Evolutionary conservation across 1,284 basidiomycete genomes (phyloP), one percentile per base, ranked within the genome.

Genomic region (Papiliotrema flavescens): DNA sequence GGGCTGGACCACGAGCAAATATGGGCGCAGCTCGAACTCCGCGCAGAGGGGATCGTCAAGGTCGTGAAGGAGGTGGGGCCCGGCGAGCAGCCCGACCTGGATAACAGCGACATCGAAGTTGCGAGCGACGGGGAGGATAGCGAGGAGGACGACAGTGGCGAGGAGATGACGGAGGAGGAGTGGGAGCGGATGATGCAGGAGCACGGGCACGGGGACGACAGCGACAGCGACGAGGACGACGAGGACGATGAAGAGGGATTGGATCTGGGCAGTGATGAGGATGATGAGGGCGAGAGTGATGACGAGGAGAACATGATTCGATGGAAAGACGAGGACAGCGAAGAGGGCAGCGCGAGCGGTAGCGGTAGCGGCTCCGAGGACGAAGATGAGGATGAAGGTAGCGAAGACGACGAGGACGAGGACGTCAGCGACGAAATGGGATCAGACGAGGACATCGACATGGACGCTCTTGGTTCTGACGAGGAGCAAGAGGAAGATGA

Each of bases 11-110:
- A 84, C 22, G 89, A 90, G 55, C 93, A 96, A 74, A 79, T 98
- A 24, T 98, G 95, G 95, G 85, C 87, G 46, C 95, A 96, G 75
- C 75, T 95, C 49, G 93, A 96, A 69, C 78, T 95, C 47, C 80
- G 88, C 46, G 78, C 85, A 24, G 82, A 84, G 60, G 82, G 70
- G 24, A 62, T 78, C 11, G 66, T 64, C 28, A 63, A 61, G 23
- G 69, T 74, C 7, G 56, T 75, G 32, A 67, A 72, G 55, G 73
- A 74, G 46, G 67, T 77, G 20, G 71, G 65, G 5, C 47, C 49
- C 2, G 61, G 54, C 20, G 53, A 51, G 13, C 56, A 47, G 55
- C 56, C 15, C 59, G 44, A 60, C 56, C 61, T 64, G 37, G 50
- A 58, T 39, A 42, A 59, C 56, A 59, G 53, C 6, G 72, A 68